phyloP scores from a whole-genome alignment of 2,329 filamentous ascomycete species.

The Curvularia lunata region DNA sequence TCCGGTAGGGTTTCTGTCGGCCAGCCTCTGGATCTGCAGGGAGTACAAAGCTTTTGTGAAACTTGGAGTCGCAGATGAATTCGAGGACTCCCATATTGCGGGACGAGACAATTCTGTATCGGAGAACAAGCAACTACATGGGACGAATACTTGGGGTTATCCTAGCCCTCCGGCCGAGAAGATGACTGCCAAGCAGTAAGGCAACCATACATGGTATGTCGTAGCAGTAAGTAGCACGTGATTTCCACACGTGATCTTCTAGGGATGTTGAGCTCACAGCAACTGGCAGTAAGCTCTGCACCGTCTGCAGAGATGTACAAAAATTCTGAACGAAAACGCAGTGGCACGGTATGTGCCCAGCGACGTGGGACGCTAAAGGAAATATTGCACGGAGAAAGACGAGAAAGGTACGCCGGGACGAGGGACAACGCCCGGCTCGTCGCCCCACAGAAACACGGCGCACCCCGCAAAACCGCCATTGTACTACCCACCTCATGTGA shows the following conservation, averaged over 20 bases:
- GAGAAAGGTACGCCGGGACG: background rate
- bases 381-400: background rate
- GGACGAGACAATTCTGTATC: no score
- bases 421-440: constrained; percentile 7
- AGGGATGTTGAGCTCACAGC: background rate
- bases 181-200: constrained; percentile 2
- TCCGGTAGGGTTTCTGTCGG: constrained; percentile 26
- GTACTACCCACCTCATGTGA: constrained; percentile 1
- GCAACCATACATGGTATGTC: background rate
- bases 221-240: background rate
- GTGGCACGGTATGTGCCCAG: background rate
- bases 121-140: background rate
- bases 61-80: constrained; percentile 40
- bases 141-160: background rate
- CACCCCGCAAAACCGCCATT: constrained; percentile 9
- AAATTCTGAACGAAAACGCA: background rate
- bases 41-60: constrained; percentile 34
- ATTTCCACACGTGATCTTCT: background rate
- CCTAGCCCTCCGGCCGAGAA: background rate
- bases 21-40: constrained; percentile 30
- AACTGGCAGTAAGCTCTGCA: background rate
- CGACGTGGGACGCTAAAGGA: background rate
- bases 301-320: background rate
- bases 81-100: constrained; percentile 29
- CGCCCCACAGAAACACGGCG: constrained; percentile 14